Percentiles rank a stretch among this genome's conserved stretches.
Evolutionary conservation across 352 stramenopile species (phyloP).

Genomic region (Phytophthora sp.): DNA sequence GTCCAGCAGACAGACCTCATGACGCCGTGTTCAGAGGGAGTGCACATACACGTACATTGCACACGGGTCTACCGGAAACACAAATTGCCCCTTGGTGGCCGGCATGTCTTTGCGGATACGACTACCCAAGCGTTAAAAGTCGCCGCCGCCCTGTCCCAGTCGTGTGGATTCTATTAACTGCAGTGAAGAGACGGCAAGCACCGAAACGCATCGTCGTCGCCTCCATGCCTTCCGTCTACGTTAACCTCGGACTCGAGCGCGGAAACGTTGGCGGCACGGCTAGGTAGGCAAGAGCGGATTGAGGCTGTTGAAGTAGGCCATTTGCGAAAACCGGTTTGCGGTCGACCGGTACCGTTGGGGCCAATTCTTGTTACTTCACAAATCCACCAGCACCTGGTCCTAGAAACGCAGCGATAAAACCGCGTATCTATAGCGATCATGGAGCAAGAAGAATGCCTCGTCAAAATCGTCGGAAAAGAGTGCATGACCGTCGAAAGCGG

Average conservation of each 20-base stretch:
- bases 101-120: slow-evolving; percentile 2
- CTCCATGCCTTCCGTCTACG: background rate
- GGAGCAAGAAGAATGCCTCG: too few species aligned
- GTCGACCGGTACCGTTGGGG: background rate
- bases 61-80: background rate
- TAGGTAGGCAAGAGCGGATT: background rate
- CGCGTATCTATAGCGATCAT: slow-evolving; percentile 14
- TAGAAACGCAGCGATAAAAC: slow-evolving; percentile 6
- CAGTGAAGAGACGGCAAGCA: background rate
- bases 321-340: background rate
- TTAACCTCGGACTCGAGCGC: background rate
- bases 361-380: slow-evolving; percentile 9
- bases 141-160: too few species aligned
- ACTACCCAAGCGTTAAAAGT: background rate
- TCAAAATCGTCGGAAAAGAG: background rate
- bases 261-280: too few species aligned
- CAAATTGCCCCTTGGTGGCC: background rate
- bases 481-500: background rate
- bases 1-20: background rate
- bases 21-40: background rate
- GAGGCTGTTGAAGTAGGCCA: background rate
- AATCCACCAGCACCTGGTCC: background rate
- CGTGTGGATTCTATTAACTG: background rate
- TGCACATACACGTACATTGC: too few species aligned
- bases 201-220: background rate